Evolutionary conservation across 2,329 filamentous ascomycete species (phyloP).

Genomic region (Pestalotiopsis sp.): DNA sequence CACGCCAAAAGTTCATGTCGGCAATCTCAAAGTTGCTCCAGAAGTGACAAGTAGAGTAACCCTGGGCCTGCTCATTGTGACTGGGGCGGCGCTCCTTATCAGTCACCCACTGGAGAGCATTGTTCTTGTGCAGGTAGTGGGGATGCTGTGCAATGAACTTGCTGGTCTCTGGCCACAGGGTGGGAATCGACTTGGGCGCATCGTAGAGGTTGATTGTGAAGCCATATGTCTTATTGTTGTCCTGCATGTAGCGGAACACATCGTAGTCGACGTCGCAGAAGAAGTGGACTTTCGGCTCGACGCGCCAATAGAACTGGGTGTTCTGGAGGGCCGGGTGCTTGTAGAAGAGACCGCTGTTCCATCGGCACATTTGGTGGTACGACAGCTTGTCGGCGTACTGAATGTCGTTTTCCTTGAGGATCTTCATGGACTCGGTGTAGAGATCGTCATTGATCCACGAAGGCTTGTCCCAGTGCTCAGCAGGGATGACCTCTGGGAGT

Average conservation of each 20-base stretch:
- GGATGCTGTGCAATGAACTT: constrained; percentile 88
- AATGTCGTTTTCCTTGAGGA: constrained; percentile 81
- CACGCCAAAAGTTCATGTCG: constrained; percentile 90
- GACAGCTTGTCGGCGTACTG: constrained; percentile 89
- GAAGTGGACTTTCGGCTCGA: constrained; percentile 98
- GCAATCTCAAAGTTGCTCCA: constrained; percentile 99
- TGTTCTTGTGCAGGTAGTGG: constrained; percentile 79
- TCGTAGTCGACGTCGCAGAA: constrained; percentile 99
- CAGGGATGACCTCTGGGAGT: constrained; percentile 76
- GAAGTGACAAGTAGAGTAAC: constrained; percentile 98
- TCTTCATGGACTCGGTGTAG: constrained; percentile 79
- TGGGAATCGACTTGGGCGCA: constrained; percentile 80
- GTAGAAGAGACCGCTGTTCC: constrained; percentile 98
- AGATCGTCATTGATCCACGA: constrained; percentile 90
- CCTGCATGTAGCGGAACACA: constrained; percentile 96
- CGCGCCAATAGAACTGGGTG: constrained; percentile 94
- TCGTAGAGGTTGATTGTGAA: constrained; percentile 99
- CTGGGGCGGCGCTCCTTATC: constrained; percentile 77
- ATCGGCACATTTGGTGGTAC: constrained; percentile 98
- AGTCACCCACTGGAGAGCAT: constrained; percentile 84
- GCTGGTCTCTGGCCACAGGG: constrained; percentile 91
- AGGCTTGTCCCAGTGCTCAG: constrained; percentile 91
- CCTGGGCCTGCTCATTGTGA: constrained; percentile 79
- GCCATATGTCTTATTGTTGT: constrained; percentile 98
- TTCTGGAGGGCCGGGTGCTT: constrained; percentile 86